Percentiles rank a stretch among this genome's conserved stretches.
Evolutionary conservation across 2,329 filamentous ascomycete genomes (phyloP).

Genomic region (Mycogone perniciosa): DNA sequence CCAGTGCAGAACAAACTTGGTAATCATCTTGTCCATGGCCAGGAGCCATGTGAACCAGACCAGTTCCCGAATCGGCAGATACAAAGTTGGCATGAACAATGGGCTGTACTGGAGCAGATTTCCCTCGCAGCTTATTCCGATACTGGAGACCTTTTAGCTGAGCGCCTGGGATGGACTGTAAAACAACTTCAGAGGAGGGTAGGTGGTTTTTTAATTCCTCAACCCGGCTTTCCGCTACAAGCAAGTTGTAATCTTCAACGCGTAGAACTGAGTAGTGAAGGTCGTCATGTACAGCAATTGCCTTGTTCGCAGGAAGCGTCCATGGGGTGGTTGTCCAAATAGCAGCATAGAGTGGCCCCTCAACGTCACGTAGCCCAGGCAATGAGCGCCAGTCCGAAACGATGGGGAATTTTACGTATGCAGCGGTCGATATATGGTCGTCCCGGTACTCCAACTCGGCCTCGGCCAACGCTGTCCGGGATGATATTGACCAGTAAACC

Average conservation of each 20-base stretch:
- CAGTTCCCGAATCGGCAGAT: slow-evolving; percentile 81
- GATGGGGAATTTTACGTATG: slow-evolving; percentile 77
- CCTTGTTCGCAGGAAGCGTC: slow-evolving; percentile 90
- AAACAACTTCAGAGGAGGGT: slow-evolving; percentile 48
- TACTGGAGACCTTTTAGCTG: slow-evolving; percentile 63
- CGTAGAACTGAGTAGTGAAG: slow-evolving; percentile 67
- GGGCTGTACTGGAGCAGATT: slow-evolving; percentile 51
- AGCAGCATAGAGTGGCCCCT: slow-evolving; percentile 62
- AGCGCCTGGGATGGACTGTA: slow-evolving; percentile 54
- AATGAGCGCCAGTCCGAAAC: slow-evolving; percentile 31
- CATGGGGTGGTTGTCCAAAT: slow-evolving; percentile 99
- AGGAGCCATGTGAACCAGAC: slow-evolving; percentile 89
- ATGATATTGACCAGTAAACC: slow-evolving; percentile 81
- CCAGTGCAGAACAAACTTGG: slow-evolving; percentile 64
- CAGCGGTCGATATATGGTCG: slow-evolving; percentile 62
- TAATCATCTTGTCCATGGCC: slow-evolving; percentile 98
- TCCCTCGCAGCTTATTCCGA: slow-evolving; percentile 60
- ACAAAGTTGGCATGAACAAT: slow-evolving; percentile 86
- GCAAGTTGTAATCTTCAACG: slow-evolving; percentile 49
- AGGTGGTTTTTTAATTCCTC: slow-evolving; percentile 47
- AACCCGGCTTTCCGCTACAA: slow-evolving; percentile 67
- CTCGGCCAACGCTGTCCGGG: slow-evolving; percentile 72
- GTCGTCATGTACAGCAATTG: slow-evolving; percentile 73
- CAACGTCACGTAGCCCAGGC: slow-evolving; percentile 31
- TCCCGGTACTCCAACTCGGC: slow-evolving; percentile 81